Percentiles rank a stretch among this genome's conserved stretches.
Evolutionary conservation across 257 asterid genomes (phyloP).

Genomic region (Echites panduratus): DNA sequence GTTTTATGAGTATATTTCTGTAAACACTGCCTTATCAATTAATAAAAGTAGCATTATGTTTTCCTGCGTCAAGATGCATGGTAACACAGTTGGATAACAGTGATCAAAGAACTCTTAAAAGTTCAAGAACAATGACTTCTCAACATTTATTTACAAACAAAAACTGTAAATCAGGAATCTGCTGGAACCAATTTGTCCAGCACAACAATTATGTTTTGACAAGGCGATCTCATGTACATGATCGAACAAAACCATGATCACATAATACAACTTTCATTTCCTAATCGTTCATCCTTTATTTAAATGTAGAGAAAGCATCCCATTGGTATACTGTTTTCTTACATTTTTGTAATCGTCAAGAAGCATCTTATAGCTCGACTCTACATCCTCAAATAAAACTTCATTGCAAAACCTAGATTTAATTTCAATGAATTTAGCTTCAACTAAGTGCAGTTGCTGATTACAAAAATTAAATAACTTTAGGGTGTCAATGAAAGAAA

Average conservation of each 20-base stretch:
- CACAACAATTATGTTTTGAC: neutral
- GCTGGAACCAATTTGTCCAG: neutral
- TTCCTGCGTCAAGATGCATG: neutral
- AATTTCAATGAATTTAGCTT: constrained; percentile 37
- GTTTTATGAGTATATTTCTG: neutral
- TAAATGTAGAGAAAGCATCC: constrained; percentile 59
- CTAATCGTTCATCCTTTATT: constrained; percentile 7
- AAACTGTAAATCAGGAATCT: neutral
- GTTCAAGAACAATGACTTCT: neutral
- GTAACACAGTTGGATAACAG: neutral
- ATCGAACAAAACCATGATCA: neutral
- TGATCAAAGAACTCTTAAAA: constrained; percentile 1
- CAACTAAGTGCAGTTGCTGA: constrained; percentile 31
- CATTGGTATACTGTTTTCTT: constrained; percentile 51
- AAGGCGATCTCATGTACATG: neutral
- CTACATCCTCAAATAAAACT: constrained; percentile 43
- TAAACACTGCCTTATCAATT: neutral
- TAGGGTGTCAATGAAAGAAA: constrained; percentile 24
- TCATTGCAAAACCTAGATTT: constrained; percentile 47
- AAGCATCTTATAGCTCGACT: constrained; percentile 32
- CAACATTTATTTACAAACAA: neutral
- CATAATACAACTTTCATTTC: neutral
- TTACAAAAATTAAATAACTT: constrained; percentile 19
- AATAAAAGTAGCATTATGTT: constrained; percentile 1
- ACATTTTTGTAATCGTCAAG: constrained; percentile 60